These are phyloP conservation scores for Nematocida sp. DNA, from an alignment of 371 early-diverging fungal genomes.

Conservation along the genomic window DNA sequence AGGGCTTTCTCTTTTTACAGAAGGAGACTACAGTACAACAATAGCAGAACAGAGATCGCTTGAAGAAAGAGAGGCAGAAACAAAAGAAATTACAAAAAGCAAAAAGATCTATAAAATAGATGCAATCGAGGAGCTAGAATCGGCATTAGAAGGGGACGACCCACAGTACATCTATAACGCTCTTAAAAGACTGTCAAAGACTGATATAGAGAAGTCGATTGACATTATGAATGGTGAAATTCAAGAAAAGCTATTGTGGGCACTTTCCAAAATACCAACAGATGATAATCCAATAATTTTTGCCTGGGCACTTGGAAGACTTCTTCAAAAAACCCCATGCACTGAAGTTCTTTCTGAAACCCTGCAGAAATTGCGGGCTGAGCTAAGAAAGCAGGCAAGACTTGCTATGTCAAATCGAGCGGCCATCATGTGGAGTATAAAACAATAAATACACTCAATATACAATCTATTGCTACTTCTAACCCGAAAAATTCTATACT, in stretches of 20 bases:
- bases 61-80: constrained; percentile 22
- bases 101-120: constrained; percentile 34
- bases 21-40: constrained; percentile 36
- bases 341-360: neutral
- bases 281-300: constrained; percentile 39
- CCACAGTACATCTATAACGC: constrained; percentile 2
- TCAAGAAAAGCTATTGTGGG: neutral
- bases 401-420: constrained; percentile 4
- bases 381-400: constrained; percentile 14
- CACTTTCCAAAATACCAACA: neutral
- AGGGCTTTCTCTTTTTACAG: constrained; percentile 22
- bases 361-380: neutral
- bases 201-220: constrained; percentile 24
- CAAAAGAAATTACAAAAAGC: constrained; percentile 23
- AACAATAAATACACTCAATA: neutral
- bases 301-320: constrained; percentile 21
- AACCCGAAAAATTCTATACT: too few species aligned
- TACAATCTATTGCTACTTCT: too few species aligned
- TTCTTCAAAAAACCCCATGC: neutral
- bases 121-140: constrained; percentile 10
- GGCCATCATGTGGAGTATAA: constrained; percentile 12
- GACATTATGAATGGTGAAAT: constrained; percentile 39
- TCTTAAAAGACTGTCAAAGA: constrained; percentile 13
- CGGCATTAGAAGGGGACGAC: constrained; percentile 19
- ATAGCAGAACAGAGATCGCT: constrained; percentile 7